These are phyloP conservation scores for Symbiodinium natans DNA, from an alignment of 73 alveolate species.

Conservation along the genomic window DNA sequence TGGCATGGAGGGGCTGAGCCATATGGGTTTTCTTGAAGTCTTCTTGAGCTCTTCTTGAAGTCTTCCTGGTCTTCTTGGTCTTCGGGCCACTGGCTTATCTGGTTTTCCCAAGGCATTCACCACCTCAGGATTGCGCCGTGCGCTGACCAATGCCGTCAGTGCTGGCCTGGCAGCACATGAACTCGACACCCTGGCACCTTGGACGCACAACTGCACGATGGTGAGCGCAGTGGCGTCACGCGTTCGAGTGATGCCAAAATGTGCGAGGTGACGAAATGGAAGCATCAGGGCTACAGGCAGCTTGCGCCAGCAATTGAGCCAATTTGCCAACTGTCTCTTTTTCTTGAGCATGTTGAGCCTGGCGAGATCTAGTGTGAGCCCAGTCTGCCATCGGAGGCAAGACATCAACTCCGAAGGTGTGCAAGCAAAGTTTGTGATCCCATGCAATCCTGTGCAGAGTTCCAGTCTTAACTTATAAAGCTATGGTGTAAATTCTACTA, in stretches of 20 bases:
- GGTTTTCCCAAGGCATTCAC: constrained; percentile 49
- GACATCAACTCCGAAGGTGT: constrained; percentile 39
- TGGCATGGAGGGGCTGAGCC: no score
- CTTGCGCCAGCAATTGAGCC: not conserved
- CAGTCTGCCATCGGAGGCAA: not conserved
- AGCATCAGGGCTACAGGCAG: constrained; percentile 78
- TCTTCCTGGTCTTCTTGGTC: not conserved
- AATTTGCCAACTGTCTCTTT: no score
- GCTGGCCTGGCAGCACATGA: constrained; percentile 59
- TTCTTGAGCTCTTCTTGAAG: not conserved
- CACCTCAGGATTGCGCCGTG: constrained; percentile 60
- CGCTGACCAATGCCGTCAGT: constrained; percentile 41
- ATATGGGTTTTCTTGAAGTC: not conserved
- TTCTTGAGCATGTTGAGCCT: no score
- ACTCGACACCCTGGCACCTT: constrained; percentile 41
- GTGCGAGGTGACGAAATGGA: constrained; percentile 26
- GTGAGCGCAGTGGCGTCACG: no score
- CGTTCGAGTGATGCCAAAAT: not conserved
- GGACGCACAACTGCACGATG: not conserved
- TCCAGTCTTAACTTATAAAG: no score
- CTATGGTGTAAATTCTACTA: no score
- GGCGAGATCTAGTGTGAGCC: no score
- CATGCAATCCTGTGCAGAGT: no score
- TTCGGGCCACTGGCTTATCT: no score
- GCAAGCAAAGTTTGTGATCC: no score